These are phyloP conservation scores for Lignosus rhinocerotis DNA, from an alignment of 1,284 basidiomycete species.

Conservation along the genomic window DNA sequence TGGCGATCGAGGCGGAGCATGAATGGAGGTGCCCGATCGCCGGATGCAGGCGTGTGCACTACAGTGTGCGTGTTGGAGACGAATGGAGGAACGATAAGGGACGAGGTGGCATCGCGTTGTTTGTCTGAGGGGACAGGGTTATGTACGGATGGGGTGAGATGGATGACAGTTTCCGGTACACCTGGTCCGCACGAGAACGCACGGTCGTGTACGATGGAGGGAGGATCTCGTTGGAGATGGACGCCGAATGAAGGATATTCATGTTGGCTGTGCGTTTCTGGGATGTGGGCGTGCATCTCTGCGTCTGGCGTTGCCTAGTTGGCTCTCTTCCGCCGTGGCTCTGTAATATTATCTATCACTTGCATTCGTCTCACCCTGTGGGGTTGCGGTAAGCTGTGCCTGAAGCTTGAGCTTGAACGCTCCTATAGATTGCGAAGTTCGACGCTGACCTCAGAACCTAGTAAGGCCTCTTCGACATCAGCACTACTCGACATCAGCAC, in stretches of 20 bases:
- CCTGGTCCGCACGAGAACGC: no score
- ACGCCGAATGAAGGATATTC: no score
- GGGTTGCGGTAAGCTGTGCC: slow-evolving; percentile 11
- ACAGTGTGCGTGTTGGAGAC: slow-evolving; percentile 54
- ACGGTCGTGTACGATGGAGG: neutral
- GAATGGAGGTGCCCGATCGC: slow-evolving; percentile 67
- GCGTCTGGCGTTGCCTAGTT: neutral
- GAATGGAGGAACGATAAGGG: slow-evolving; percentile 49
- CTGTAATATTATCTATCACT: slow-evolving; percentile 9
- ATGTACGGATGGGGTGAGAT: neutral
- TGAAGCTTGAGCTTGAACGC: neutral
- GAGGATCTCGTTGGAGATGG: no score
- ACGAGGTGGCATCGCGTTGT: slow-evolving; percentile 49
- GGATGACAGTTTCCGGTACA: no score
- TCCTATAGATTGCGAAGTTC: no score
- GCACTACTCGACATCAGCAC: no score
- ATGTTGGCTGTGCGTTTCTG: no score
- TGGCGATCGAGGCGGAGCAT: slow-evolving; percentile 44
- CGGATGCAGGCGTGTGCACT: slow-evolving; percentile 53
- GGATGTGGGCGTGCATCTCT: no score
- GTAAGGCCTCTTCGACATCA: no score
- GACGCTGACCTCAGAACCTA: no score
- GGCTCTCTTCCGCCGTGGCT: neutral
- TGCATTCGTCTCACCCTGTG: slow-evolving; percentile 16
- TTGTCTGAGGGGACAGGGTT: slow-evolving; percentile 37